Base-by-base conservation (phyloP, 192 early-diverging fungal species). In the Paraglomus brasilianum region DNA sequence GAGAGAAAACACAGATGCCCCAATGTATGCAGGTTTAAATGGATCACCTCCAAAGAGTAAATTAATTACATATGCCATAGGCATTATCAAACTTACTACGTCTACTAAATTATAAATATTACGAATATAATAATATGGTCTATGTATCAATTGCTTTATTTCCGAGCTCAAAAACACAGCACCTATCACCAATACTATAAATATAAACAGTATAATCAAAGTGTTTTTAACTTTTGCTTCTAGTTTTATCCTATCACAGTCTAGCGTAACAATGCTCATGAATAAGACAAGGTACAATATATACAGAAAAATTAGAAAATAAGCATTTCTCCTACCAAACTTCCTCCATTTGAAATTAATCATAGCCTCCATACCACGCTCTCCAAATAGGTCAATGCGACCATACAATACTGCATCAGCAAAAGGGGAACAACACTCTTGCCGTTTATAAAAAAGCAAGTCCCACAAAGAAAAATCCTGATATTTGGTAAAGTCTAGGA, bases 311-410 rank as follows among this genome's bases (percentile, higher is more conserved):
- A 60, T 19, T 8, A 60, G 3, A 9, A 60, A 40, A 60, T 19
- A 60, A 36, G 58, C 22, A 17, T 41, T 13, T 15, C 15, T 8
- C 42, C 14, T 40, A 19, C 52, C 66, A 61, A 68, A 68, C 46
- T 57, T 19, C 24, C 55, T n/a, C 66, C 66, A 68, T 22, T 68
- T 68, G 52, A 68, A 68, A 43, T 68, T 68, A 41, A 68, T 68
- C 4, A 68, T 14, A 3, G 66, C 66, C 39, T 68, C 66, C 19
- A 59, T 68, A 13, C 22, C 51, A 30, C 52, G 66, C 19, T 64
- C 55, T 30, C 55, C 66, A 57, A 68, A 68, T 17, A 60, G 21
- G 39, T 60, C 58, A 17, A 41, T 41, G 19, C 58, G 21, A 60
- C 30, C 38, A 10, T 36, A 60, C 10, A 60, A 43, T 8, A 15